Conservation (phyloP, 441 rosid species). For the Pelargonium hybrid region DNA sequence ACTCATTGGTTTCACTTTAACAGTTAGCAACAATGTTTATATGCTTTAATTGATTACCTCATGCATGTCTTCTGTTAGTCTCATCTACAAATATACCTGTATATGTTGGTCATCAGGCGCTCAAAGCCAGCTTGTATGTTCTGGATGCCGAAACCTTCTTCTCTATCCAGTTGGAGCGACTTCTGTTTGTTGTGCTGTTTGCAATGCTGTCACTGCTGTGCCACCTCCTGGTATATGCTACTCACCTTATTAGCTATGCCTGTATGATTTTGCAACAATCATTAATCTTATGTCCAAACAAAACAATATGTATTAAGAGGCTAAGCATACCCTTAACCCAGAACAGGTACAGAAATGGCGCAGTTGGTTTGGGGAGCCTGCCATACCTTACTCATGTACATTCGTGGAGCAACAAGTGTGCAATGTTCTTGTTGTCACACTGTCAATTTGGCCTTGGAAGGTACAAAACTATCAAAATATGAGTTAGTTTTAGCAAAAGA, state of each 20-base stretch:
- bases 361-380: constrained; percentile 97
- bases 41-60: neutral
- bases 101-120: constrained; percentile 33
- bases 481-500: neutral
- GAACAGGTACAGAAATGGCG: constrained; percentile 92
- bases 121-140: constrained; percentile 91
- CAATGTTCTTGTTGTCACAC: constrained; percentile 98
- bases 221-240: constrained; percentile 79
- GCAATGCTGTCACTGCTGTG: constrained; percentile 93
- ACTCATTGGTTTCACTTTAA: neutral
- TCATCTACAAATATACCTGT: neutral
- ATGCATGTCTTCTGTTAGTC: neutral
- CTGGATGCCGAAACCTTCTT: constrained; percentile 87
- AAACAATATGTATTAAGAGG: neutral
- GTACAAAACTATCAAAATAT: constrained; percentile 22
- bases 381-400: constrained; percentile 89
- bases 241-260: neutral
- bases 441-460: constrained; percentile 83
- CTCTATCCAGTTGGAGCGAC: constrained; percentile 89
- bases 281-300: neutral
- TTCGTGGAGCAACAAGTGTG: constrained; percentile 96
- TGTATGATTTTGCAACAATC: neutral
- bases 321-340: neutral
- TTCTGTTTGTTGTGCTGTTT: constrained; percentile 93
- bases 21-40: neutral